Evolutionary conservation across 2,329 filamentous ascomycete species (phyloP).

Genomic region (Cladosporium sp.): DNA sequence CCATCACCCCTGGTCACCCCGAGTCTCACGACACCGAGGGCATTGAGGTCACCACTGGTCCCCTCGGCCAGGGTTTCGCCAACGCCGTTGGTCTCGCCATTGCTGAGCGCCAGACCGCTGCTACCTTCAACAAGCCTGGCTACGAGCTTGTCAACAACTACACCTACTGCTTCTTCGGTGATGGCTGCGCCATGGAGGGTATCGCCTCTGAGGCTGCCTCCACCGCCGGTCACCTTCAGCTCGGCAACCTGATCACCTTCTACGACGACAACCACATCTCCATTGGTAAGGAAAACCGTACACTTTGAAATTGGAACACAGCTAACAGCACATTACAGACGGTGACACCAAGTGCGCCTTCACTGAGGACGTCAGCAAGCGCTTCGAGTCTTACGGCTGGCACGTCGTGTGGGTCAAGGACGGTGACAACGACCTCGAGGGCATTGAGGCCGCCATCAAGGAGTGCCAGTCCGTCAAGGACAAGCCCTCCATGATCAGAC

Average conservation of each 20-base stretch:
- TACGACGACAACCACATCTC: constrained; percentile 99
- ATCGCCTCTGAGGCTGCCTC: constrained; percentile 90
- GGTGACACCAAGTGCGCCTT: constrained; percentile 95
- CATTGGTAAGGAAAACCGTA: constrained; percentile 53
- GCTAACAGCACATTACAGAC: constrained; percentile 49
- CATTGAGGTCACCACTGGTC: constrained; percentile 96
- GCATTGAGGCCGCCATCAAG: constrained; percentile 83
- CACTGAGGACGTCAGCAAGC: constrained; percentile 92
- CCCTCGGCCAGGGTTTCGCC: constrained; percentile 93
- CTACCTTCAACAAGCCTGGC: constrained; percentile 93
- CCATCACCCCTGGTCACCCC: constrained; percentile 92
- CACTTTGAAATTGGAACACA: background rate
- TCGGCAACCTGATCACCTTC: constrained; percentile 94
- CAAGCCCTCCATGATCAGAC: constrained; percentile 96
- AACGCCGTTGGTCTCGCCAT: constrained; percentile 98
- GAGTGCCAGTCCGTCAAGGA: constrained; percentile 82
- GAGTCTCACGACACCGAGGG: constrained; percentile 96
- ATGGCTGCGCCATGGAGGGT: constrained; percentile 99
- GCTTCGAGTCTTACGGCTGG: constrained; percentile 98
- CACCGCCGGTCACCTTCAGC: constrained; percentile 90
- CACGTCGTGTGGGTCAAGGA: constrained; percentile 80
- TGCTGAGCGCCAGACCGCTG: constrained; percentile 86
- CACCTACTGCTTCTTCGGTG: constrained; percentile 95
- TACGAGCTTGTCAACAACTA: constrained; percentile 92
- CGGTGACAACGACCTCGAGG: constrained; percentile 82